Evolutionary conservation across 2,329 filamentous ascomycete species (phyloP), one percentile per base, ranked within the genome.

Genomic region (Kalmusia sp.): DNA sequence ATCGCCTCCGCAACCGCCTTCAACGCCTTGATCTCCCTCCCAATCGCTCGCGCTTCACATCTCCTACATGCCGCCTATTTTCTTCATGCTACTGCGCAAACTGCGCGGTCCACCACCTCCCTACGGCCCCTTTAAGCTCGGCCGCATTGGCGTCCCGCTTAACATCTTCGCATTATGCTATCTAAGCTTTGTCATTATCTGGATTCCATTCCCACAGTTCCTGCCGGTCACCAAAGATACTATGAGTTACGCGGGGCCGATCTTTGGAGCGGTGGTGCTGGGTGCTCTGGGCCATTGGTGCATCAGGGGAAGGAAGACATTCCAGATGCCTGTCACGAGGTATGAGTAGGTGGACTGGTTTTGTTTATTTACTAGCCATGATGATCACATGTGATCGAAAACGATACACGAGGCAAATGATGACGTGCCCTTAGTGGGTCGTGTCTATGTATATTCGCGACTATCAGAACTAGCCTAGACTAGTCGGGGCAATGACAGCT

Each of bases 1-100:
- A 67, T 71, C 38, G 68, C 58, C 39, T 66, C 62, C 27, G 58
- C 60, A 6, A 63, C 65, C 5, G 81, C 81, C 0, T 68, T 70
- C 55, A 70, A 68, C 40, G 65, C 64, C 4, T 53, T 70, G 17
- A 68, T 72, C 22, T 72, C 70, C 1, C 65, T 75, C 2, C 61
- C 59, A 40, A 65, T n/a, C 69, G 6, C 40, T 74, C 11, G 71
- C 63, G 3, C 51, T 73, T 9, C 67, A 71, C 46, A 45, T 69
- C 15, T 73, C 71, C 4, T 72, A 73, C 57, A 59, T 71, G 30
- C 54, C 69, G 25, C 64, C 67, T 6, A 68, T 72, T n/a, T 37
- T 61, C 3, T 67, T 70, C 40, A 58, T 74, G 8, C 38, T 69
- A 14, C 46, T 68, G 8, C 61, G 56, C 2, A 62, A 61, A 27